These are phyloP conservation scores for Diaporthe nobilis DNA, from an alignment of 2,329 filamentous ascomycete species.

Conservation along the genomic window DNA sequence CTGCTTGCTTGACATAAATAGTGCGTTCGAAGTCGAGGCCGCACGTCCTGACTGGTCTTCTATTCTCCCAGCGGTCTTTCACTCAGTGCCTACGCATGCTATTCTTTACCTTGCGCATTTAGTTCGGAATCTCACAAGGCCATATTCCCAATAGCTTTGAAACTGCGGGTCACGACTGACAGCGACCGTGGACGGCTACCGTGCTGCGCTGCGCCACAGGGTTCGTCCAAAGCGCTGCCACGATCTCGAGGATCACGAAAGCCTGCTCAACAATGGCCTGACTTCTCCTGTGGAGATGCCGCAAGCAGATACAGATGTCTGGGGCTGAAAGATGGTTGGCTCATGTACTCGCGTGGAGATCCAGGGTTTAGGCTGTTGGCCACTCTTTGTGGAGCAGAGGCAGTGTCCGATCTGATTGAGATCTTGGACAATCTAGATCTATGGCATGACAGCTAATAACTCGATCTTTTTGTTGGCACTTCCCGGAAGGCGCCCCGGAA, in stretches of 20 bases:
- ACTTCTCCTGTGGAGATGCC: not conserved
- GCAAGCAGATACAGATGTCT: not conserved
- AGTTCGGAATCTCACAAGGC: not conserved
- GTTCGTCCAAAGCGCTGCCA: not conserved
- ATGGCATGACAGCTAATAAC: not conserved
- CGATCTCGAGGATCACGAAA: not conserved
- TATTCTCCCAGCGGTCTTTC: not conserved
- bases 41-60: not conserved
- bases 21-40: not conserved
- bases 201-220: slow-evolving; percentile 13
- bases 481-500: not conserved
- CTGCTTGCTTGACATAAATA: not conserved
- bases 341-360: not conserved
- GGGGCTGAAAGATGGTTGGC: slow-evolving; percentile 6
- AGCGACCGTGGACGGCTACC: not conserved
- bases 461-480: not conserved
- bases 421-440: slow-evolving; percentile 9
- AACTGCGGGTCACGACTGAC: not conserved
- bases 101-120: no score
- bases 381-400: slow-evolving; percentile 10
- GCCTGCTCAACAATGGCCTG: slow-evolving; percentile 6
- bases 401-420: slow-evolving; percentile 1
- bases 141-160: not conserved
- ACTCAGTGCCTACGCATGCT: not conserved
- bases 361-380: not conserved